These are phyloP conservation scores for Yamadazyma conglobata DNA, from an alignment of 1,139 yeast species.

Conservation along the genomic window DNA sequence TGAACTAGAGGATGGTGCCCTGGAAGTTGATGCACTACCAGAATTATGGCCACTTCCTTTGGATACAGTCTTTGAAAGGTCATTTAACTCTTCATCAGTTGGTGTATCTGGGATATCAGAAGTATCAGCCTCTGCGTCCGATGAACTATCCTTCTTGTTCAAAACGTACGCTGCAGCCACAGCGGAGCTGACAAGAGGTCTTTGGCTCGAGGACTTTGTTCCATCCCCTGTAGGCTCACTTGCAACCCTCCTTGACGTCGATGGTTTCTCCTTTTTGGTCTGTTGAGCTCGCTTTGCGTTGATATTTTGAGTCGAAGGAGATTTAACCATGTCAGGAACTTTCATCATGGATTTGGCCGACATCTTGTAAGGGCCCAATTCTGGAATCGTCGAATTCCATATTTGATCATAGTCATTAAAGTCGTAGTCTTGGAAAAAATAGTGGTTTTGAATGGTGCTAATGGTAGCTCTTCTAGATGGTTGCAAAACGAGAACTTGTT, in stretches of 20 bases:
- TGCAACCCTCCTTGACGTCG: constrained; percentile 15
- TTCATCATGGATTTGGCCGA: constrained; percentile 57
- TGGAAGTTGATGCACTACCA: constrained; percentile 6
- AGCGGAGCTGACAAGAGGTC: constrained; percentile 32
- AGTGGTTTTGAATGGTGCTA: constrained; percentile 47
- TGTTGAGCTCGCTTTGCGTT: constrained; percentile 6
- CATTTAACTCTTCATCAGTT: constrained; percentile 4
- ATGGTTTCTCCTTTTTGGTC: constrained; percentile 6
- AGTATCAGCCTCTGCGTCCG: constrained; percentile 14
- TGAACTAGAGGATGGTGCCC: constrained; percentile 6
- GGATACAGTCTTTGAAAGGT: constrained; percentile 8
- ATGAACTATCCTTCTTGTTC: constrained; percentile 22
- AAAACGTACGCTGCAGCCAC: constrained; percentile 46
- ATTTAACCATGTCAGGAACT: constrained; percentile 40
- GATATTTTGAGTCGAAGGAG: constrained; percentile 19
- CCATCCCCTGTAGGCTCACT: constrained; percentile 15
- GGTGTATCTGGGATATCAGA: constrained; percentile 15
- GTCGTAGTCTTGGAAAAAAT: constrained; percentile 63
- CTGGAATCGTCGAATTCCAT: constrained; percentile 76
- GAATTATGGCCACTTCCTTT: constrained; percentile 5
- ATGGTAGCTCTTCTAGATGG: constrained; percentile 43
- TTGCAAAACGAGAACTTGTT: constrained; percentile 42
- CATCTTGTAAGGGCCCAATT: constrained; percentile 62
- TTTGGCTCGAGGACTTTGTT: constrained; percentile 1
- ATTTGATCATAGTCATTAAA: constrained; percentile 63